Conservation (phyloP, 2,329 filamentous ascomycete genomes). For the Lasiodiplodia hormozganensis region DNA sequence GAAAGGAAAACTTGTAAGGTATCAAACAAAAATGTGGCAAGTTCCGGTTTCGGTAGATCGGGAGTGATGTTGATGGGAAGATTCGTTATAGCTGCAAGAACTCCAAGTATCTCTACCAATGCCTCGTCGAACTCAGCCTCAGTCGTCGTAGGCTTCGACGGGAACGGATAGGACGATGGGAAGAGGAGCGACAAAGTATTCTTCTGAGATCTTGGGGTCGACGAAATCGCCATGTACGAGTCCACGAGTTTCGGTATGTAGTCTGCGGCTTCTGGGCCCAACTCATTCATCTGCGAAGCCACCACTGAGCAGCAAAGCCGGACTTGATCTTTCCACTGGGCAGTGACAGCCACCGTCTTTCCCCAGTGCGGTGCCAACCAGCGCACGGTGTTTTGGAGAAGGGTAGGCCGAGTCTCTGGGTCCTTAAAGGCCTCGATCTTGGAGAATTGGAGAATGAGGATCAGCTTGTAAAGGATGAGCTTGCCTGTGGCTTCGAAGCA, state of each 20-base stretch:
- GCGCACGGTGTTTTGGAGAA: slow-evolving; percentile 81
- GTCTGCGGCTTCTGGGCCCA: slow-evolving; percentile 82
- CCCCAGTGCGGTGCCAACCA: slow-evolving; percentile 98
- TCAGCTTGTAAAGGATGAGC: slow-evolving; percentile 87
- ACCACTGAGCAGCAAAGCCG: slow-evolving; percentile 92
- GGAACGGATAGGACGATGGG: slow-evolving; percentile 88
- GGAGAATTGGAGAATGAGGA: slow-evolving; percentile 91
- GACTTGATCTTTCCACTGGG: slow-evolving; percentile 92
- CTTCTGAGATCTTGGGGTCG: slow-evolving; percentile 65
- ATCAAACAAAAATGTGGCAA: slow-evolving; percentile 77
- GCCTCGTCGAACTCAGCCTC: slow-evolving; percentile 79
- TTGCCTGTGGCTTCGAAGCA: slow-evolving; percentile 88
- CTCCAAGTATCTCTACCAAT: slow-evolving; percentile 84
- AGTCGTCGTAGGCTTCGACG: slow-evolving; percentile 69
- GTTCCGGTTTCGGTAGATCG: slow-evolving; percentile 75
- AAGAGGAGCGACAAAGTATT: slow-evolving; percentile 83
- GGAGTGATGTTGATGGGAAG: slow-evolving; percentile 76
- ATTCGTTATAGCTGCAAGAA: slow-evolving; percentile 82
- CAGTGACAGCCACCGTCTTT: slow-evolving; percentile 71
- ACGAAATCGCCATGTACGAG: slow-evolving; percentile 81
- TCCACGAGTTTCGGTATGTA: slow-evolving; percentile 91
- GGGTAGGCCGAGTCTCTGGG: slow-evolving; percentile 74
- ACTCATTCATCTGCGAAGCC: slow-evolving; percentile 79
- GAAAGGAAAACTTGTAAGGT: slow-evolving; percentile 86
- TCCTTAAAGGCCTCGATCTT: slow-evolving; percentile 80